Base-by-base conservation (phyloP, 306 rosid genomes). In the Cicer pinnatifidum region DNA sequence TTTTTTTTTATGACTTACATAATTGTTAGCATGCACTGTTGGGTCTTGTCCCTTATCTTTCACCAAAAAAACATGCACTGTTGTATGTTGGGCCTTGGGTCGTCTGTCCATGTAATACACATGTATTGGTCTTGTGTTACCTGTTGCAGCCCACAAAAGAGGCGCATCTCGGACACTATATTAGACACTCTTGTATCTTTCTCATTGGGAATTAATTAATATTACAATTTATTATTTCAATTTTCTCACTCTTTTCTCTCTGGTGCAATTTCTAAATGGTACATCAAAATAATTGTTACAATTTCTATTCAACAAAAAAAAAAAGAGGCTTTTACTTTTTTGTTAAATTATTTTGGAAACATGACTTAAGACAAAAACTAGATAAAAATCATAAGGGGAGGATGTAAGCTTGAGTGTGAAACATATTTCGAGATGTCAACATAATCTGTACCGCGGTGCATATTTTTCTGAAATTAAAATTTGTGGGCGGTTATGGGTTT, bases 1-100 rank as follows among this genome's bases (percentile, higher is more conserved):
- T 39, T 70, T 75, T 74, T 74, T 65, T 75, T 33, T 28, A 65
- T 76, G 10, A 58, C 64, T 69, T 10, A 9, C 61, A 51, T 56
- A 33, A 46, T 61, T 51, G 39, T 65, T 10, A 2, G 43, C 44
- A 33, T 11, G 8, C 63, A 57, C 44, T 59, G 43, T 33, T 59
- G 43, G 63, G 8, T 8, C 63, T 3, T 57, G 39, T 28, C 35
- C 35, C 35, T 28, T 28, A 28, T 28, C 35, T 28, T 28, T 28
- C 35, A 28, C 35, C 35, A 28, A 28, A 28, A 28, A 28, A 28
- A 19, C 44, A 33, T 11, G 8, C 63, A 57, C 44, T 59, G 43
- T 59, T 59, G 65, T 59, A 59, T 33, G 43, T 33, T 59, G 43
- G 63, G 8, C 13, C 63, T 3, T 57, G 39, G 39, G 63, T 3